These are phyloP conservation scores for Fraxinus excelsior DNA, from an alignment of 257 asterid species.

Conservation along the genomic window DNA sequence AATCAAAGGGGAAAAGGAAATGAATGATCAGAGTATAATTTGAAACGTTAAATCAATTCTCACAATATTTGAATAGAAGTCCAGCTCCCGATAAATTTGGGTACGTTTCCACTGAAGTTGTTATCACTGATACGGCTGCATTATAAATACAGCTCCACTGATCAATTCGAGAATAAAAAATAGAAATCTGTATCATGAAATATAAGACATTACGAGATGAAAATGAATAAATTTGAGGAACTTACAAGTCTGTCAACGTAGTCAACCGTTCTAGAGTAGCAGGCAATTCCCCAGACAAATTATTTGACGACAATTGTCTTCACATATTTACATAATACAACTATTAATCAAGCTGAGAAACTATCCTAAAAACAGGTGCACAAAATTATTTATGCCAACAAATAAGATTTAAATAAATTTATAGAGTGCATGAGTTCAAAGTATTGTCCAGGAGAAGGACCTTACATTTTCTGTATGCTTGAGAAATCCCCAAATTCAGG, in stretches of 20 bases:
- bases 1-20: neutral
- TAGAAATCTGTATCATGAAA: neutral
- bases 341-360: neutral
- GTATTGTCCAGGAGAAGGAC: neutral
- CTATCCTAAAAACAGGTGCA: neutral
- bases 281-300: slow-evolving; percentile 65
- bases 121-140: slow-evolving; percentile 64
- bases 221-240: slow-evolving; percentile 1
- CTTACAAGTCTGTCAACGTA: slow-evolving; percentile 65
- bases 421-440: neutral
- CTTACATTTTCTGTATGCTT: slow-evolving; percentile 53
- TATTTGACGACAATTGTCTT: slow-evolving; percentile 57
- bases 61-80: slow-evolving; percentile 49
- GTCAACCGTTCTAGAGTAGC: slow-evolving; percentile 44
- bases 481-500: slow-evolving; percentile 62
- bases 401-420: no score
- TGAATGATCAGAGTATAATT: neutral
- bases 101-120: no score
- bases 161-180: neutral
- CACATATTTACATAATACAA: slow-evolving; percentile 11
- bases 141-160: neutral
- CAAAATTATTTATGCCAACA: neutral
- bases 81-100: slow-evolving; percentile 57
- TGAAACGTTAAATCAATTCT: slow-evolving; percentile 22
- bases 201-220: neutral